Percentiles rank a stretch among this genome's conserved stretches.
Evolutionary conservation across 169 alveolate genomes (phyloP).

Genomic region (Perkinsus chesapeaki): DNA sequence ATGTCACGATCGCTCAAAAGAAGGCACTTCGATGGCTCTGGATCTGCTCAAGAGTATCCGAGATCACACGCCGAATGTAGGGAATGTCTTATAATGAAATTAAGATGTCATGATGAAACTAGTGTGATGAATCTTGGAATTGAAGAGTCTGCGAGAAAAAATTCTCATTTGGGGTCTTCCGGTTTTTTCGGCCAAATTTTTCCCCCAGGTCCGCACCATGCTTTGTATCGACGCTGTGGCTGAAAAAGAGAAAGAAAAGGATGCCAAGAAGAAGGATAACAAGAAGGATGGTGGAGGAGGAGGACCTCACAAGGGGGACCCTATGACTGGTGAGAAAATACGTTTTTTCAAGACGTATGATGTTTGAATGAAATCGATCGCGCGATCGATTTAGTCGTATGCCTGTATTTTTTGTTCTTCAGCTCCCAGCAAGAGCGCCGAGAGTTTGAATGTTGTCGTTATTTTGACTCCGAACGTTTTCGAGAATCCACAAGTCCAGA

Average conservation of each 20-base stretch:
- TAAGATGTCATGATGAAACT: too few relatives aligned
- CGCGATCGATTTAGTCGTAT: background rate
- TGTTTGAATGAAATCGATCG: too few relatives aligned
- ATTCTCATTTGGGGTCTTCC: background rate
- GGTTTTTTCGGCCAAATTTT: background rate
- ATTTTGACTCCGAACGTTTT: background rate
- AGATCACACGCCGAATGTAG: constrained; percentile 18
- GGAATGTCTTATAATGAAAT: background rate
- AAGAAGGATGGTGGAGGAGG: too few relatives aligned
- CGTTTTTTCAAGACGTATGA: background rate
- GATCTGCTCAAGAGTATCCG: background rate
- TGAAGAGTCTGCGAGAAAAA: background rate
- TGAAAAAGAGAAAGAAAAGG: background rate
- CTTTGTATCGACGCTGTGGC: background rate
- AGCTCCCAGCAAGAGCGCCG: background rate
- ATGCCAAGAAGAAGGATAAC: background rate
- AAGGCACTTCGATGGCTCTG: background rate
- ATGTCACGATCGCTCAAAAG: constrained; percentile 10
- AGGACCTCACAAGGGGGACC: background rate
- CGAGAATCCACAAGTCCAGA: background rate
- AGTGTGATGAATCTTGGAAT: too few relatives aligned
- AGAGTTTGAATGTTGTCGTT: background rate
- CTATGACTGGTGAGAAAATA: background rate
- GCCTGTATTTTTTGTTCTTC: background rate
- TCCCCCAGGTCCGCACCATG: background rate